These are phyloP conservation scores for Mortierella sp. DNA, from an alignment of 371 early-diverging fungal species.

Conservation along the genomic window DNA sequence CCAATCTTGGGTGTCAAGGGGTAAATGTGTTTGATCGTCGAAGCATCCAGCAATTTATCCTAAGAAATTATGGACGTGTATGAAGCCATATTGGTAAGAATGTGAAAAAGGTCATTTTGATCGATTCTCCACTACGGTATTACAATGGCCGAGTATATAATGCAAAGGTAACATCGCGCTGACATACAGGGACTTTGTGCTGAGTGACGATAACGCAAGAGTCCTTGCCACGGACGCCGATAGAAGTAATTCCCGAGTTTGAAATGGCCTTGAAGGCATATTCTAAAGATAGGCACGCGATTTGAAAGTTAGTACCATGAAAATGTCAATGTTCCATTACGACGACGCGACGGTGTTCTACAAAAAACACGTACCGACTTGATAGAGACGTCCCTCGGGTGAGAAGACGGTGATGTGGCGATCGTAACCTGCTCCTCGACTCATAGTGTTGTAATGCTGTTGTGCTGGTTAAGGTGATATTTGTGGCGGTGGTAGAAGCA, in stretches of 20 bases:
- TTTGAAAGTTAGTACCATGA: background rate
- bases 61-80: slow-evolving; percentile 38
- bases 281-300: slow-evolving; percentile 69
- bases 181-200: slow-evolving; percentile 93
- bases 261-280: slow-evolving; percentile 99
- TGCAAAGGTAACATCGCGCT: background rate
- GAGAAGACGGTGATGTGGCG: slow-evolving; percentile 99
- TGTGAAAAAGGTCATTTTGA: background rate
- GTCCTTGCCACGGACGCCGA: slow-evolving; percentile 96
- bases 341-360: background rate
- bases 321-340: background rate
- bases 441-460: slow-evolving; percentile 34
- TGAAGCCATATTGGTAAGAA: background rate
- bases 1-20: slow-evolving; percentile 95
- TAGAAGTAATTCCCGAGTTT: slow-evolving; percentile 93
- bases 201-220: slow-evolving; percentile 95
- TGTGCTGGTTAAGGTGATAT: slow-evolving; percentile 3
- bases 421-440: slow-evolving; percentile 91
- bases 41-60: slow-evolving; percentile 97
- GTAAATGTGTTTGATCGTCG: slow-evolving; percentile 93
- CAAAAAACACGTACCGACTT: slow-evolving; percentile 85
- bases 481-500: slow-evolving; percentile 1
- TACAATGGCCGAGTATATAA: background rate
- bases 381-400: slow-evolving; percentile 98
- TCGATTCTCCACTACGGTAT: background rate